Conservation (phyloP, 2,329 filamentous ascomycete species). For the Penicillium sp. region DNA sequence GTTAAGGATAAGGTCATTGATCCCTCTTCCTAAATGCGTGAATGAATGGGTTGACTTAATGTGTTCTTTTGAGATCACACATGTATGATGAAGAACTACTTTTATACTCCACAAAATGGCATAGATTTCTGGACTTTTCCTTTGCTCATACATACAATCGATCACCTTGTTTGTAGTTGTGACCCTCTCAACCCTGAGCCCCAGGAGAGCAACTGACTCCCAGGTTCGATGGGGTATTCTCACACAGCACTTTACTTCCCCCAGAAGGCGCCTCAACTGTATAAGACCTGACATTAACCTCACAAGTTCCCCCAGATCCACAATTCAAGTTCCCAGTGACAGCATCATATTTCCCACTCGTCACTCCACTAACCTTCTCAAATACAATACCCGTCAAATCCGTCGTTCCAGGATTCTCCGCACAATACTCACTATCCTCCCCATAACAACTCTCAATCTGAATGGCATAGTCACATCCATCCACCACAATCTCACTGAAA, state of each 20-base stretch:
- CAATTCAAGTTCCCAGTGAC: constrained; percentile 41
- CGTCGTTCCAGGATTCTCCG: constrained; percentile 34
- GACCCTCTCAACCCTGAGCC: constrained; percentile 30
- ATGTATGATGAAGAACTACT: constrained; percentile 16
- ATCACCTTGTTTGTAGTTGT: neutral
- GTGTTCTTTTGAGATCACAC: neutral
- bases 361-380: constrained; percentile 40
- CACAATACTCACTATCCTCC: constrained; percentile 37
- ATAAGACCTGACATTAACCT: constrained; percentile 34
- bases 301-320: constrained; percentile 38
- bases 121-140: constrained; percentile 6
- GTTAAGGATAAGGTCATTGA: constrained; percentile 52
- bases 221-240: constrained; percentile 31
- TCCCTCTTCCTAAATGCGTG: constrained; percentile 19
- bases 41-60: neutral
- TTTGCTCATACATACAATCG: neutral
- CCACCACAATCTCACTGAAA: constrained; percentile 38
- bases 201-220: constrained; percentile 36
- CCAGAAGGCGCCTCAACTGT: constrained; percentile 35
- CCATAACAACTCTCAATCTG: constrained; percentile 48
- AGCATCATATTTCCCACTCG: constrained; percentile 36
- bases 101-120: constrained; percentile 18
- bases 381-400: constrained; percentile 37
- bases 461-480: constrained; percentile 44
- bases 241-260: constrained; percentile 34